Base-by-base conservation (phyloP, 2,329 filamentous ascomycete species). In the Xylariaceae sp. region DNA sequence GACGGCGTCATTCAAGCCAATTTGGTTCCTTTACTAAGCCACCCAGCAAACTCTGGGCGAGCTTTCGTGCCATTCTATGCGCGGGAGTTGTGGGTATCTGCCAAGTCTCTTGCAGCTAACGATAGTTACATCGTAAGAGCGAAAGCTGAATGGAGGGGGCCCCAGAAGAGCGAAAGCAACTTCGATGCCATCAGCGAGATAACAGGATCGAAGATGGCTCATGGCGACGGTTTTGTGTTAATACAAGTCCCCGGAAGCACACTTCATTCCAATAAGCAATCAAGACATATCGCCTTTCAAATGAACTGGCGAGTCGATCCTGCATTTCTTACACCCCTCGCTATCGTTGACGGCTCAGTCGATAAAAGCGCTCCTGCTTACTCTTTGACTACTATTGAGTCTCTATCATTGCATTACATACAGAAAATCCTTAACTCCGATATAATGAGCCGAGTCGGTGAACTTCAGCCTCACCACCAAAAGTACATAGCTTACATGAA, bases 1-100 rank as follows among this genome's bases (percentile, higher is more conserved):
- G 53, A 54, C 20, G 50, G 48, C 3, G 41, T 54, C 4, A 47
- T 56, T 16, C 53, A 55, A 23, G 44, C 47, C 7, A 50, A 44
- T 17, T 36, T 55, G 14, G 43, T 49, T 22, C 47, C 44, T 10
- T 35, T 53, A 12, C 16, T 49, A n/a, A 42, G 23, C 33, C 36
- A 33, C 19, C 27, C 37, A 14, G 23, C 10, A 12, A 27, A 44
- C 16, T 10, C 36, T n/a, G 12, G 29, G 17, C 43, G 44, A 14
- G 47, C 49, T 2, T 43, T 50, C 8, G 49, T 54, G n/a, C 49
- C 52, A 7, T 49, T 47, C 41, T 42, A 40, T 14, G 42, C 44
- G 1, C 50, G 36, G 23, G 35, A 47, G 7, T 11, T 50, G 35
- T 55, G 52, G 50, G 17, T 51, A 16, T 47, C 50, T 14, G 42